Conservation (phyloP, 768 basidiomycete genomes). For the Russula virescens region DNA sequence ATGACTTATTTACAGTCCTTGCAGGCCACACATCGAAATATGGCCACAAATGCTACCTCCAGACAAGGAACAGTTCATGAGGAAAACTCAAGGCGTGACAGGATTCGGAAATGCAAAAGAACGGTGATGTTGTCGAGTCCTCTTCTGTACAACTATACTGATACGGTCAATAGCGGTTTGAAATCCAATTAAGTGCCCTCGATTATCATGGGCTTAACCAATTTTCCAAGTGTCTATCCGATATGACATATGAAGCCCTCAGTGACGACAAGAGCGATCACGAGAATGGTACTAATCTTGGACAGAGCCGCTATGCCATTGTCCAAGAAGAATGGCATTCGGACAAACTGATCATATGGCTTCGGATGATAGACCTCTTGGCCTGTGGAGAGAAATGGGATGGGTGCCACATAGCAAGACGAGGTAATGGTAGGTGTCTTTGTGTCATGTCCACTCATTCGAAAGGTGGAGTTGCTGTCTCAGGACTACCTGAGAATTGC, state of each 20-base stretch:
- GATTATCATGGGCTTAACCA: neutral
- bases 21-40: neutral
- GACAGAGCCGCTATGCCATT: neutral
- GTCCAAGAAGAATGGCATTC: neutral
- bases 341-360: neutral
- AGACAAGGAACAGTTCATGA: neutral
- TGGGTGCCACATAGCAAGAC: neutral
- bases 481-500: neutral
- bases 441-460: neutral
- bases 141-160: neutral
- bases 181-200: neutral
- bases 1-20: neutral
- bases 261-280: constrained; percentile 1
- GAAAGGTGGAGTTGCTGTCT: neutral
- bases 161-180: neutral
- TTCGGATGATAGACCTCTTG: neutral
- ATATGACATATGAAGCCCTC: neutral
- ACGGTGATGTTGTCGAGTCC: neutral
- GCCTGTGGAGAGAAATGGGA: neutral
- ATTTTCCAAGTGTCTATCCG: neutral
- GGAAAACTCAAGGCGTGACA: neutral
- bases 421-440: neutral
- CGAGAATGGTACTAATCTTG: neutral
- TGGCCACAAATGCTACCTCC: neutral
- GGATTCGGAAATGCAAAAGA: neutral